phyloP scores from a whole-genome alignment of 306 rosid genomes.

The Sicyos edulis region DNA sequence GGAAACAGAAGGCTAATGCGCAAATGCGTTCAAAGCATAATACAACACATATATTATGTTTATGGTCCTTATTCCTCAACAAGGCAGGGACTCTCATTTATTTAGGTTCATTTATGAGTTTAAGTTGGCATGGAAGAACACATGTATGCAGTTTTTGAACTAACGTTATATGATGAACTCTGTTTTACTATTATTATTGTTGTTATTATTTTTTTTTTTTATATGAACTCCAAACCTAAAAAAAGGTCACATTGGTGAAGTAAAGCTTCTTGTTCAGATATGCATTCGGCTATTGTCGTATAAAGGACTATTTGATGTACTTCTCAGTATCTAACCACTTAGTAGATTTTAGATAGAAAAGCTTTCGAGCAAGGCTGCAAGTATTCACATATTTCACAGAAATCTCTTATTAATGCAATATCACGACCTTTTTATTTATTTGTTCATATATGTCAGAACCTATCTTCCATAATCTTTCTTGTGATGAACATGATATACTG shows the following conservation, averaged over 20 bases:
- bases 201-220: too few species aligned
- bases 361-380: slow-evolving; percentile 5
- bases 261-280: background rate
- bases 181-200: too few species aligned
- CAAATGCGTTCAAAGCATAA: too few species aligned
- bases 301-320: background rate
- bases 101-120: background rate
- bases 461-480: background rate
- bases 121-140: background rate
- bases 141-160: background rate
- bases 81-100: background rate
- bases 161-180: background rate
- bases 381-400: too few species aligned
- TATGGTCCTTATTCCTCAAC: background rate
- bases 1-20: too few species aligned
- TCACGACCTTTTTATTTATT: background rate
- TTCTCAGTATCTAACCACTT: background rate
- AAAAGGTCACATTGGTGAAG: too few species aligned
- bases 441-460: background rate
- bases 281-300: background rate
- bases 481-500: background rate
- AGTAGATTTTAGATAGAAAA: background rate
- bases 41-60: slow-evolving; percentile 8
- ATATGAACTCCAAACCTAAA: too few species aligned
- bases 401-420: background rate